Percentiles rank a stretch among this genome's conserved stretches.
phyloP scores from a whole-genome alignment of 2,329 filamentous ascomycete species.

The Endothia cerciana region DNA sequence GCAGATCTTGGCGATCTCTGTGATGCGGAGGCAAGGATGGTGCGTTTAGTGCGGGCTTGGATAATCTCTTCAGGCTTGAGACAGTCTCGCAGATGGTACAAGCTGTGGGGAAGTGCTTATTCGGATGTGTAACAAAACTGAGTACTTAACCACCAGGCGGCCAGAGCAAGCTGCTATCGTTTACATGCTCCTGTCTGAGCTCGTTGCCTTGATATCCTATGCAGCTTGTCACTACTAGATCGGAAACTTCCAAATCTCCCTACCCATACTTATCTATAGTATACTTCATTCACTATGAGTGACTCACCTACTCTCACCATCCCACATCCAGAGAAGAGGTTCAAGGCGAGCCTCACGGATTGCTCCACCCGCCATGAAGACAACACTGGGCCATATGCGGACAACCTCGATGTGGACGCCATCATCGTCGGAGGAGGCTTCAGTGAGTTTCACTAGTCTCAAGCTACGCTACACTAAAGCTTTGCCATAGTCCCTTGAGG shows the following conservation, averaged over 20 bases:
- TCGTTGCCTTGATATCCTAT: not conserved
- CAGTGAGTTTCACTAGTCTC: slow-evolving; percentile 34
- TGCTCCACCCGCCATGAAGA: slow-evolving; percentile 39
- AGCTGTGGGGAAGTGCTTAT: not conserved
- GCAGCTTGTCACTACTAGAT: not conserved
- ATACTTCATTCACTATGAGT: slow-evolving; percentile 30
- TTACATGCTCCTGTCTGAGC: not conserved
- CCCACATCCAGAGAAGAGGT: slow-evolving; percentile 38
- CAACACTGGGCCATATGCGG: slow-evolving; percentile 45
- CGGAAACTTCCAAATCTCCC: not conserved
- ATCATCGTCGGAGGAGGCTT: slow-evolving; percentile 52
- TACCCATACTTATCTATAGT: not conserved
- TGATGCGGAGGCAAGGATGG: not conserved
- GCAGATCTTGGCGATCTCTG: slow-evolving; percentile 6
- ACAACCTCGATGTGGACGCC: slow-evolving; percentile 49
- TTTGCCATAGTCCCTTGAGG: no score
- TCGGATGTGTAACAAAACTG: not conserved
- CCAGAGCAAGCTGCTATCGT: not conserved
- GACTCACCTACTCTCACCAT: slow-evolving; percentile 19
- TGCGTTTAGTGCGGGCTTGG: not conserved
- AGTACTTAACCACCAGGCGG: not conserved
- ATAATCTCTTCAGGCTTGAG: not conserved
- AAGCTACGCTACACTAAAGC: not conserved
- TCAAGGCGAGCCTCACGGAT: slow-evolving; percentile 46
- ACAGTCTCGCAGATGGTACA: not conserved